Evolutionary conservation across 306 rosid genomes (phyloP), one percentile per base, ranked within the genome.

Genomic region (Cercis canadensis): DNA sequence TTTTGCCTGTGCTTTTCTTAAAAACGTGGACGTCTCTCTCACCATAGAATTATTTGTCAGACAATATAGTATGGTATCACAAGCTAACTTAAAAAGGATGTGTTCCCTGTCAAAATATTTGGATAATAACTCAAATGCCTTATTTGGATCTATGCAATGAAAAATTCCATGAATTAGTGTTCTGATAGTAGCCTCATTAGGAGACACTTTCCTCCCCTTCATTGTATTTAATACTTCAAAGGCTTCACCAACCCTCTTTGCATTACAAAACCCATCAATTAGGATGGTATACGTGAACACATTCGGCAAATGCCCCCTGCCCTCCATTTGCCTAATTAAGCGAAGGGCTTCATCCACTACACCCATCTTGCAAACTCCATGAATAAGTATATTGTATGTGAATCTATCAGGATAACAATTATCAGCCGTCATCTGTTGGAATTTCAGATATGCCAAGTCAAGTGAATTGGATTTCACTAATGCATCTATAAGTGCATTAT

Each of bases 281-380:
- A 93, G 73, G 12, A 90, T 90, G 0, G 97, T 88, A 60, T 85
- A 90, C 0, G 97, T 90, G 54, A 78, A 87, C 36, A 90, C 96
- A 82, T 93, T 93, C 3, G 97, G 98, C 10, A 39, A 50, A 75
- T 54, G 80, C 2, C 97, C 96, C 73, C 56, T 74, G 6, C 53
- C 77, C 78, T 85, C 92, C 98, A 93, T 90, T 66, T 90, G 97
- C 41, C 74, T 83, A 39, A 90, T 78, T 44, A 93, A 75, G 1
- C 96, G 87, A 73, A 93, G 89, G 0, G 96, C 98, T 80, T 93
- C 98, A 53, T 93, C 97, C 15, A 90, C 87, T 55, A 90, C 85
- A 33, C 98, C 97, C 11, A 67, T 62, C 75, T 78, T 82, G 74
- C 94, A 90, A 68, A 90, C 98, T 16, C 97, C 97, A 59, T 88